A percentile compares a stretch with the other conserved stretches of the same genome.
Evolutionary conservation across 225 moss, liverwort and hornwort species (phyloP).

Genomic region (Bryum argenteum): DNA sequence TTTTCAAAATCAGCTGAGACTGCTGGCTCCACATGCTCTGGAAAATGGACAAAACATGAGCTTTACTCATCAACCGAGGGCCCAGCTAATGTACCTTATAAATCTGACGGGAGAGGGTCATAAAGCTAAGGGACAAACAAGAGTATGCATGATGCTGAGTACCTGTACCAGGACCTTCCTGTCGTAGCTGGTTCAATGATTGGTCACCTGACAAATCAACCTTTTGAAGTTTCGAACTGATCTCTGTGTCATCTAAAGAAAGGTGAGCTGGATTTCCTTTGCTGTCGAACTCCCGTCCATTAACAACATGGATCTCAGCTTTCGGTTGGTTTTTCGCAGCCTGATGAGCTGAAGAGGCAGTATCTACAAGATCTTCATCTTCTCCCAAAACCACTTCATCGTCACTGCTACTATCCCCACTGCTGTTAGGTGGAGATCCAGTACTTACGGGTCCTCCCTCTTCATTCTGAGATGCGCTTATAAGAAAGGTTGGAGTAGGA

Average conservation of each 20-base stretch:
- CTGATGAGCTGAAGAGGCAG: slow-evolving; percentile 61
- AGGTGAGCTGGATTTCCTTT: slow-evolving; percentile 49
- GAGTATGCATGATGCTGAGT: background rate
- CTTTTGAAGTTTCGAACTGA: slow-evolving; percentile 66
- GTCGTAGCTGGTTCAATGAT: slow-evolving; percentile 51
- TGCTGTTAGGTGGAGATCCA: slow-evolving; percentile 77
- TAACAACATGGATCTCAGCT: slow-evolving; percentile 45
- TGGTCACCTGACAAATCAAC: slow-evolving; percentile 65
- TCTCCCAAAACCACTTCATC: slow-evolving; percentile 90
- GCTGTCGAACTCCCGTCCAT: slow-evolving; percentile 42
- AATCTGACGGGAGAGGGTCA: slow-evolving; percentile 12
- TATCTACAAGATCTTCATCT: slow-evolving; percentile 82
- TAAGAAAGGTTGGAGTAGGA: slow-evolving; percentile 68
- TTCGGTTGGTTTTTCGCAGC: slow-evolving; percentile 27
- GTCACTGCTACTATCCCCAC: slow-evolving; percentile 88
- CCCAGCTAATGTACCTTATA: slow-evolving; percentile 52
- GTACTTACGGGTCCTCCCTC: slow-evolving; percentile 61
- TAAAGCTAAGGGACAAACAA: background rate
- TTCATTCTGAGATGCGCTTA: slow-evolving; percentile 62
- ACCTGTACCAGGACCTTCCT: slow-evolving; percentile 40
- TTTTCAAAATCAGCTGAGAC: slow-evolving; percentile 31
- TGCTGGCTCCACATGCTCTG: slow-evolving; percentile 32
- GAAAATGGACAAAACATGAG: slow-evolving; percentile 40
- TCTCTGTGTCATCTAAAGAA: slow-evolving; percentile 45
- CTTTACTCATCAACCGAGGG: slow-evolving; percentile 40